These are phyloP conservation scores for Lycium barbarum DNA, from an alignment of 257 asterid species.

Conservation along the genomic window DNA sequence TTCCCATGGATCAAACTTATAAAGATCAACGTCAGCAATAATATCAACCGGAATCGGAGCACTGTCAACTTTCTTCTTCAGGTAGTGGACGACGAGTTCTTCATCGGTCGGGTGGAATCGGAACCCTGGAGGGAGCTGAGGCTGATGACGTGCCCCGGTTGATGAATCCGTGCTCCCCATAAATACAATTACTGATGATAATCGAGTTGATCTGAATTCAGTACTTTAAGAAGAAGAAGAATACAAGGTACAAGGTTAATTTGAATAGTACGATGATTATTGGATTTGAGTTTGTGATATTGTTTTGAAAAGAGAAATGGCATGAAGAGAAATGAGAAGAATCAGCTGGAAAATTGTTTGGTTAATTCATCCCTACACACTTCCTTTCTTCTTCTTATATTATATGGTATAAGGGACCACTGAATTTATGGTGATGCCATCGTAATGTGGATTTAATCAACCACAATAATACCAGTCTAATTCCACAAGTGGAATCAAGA, in stretches of 20 bases:
- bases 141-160: constrained; percentile 47
- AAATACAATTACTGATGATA: background rate
- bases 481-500: too few species aligned
- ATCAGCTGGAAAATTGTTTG: constrained; percentile 36
- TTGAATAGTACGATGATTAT: background rate
- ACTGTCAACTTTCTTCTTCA: constrained; percentile 57
- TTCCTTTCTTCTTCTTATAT: constrained; percentile 22
- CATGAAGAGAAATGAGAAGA: constrained; percentile 28
- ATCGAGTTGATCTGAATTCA: background rate
- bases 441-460: background rate
- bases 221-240: background rate
- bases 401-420: constrained; percentile 45
- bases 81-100: constrained; percentile 69
- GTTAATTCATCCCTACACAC: constrained; percentile 35
- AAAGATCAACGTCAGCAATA: constrained; percentile 69
- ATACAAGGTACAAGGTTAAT: background rate
- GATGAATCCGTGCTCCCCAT: constrained; percentile 71
- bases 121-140: constrained; percentile 71
- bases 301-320: background rate
- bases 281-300: background rate
- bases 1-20: constrained; percentile 71
- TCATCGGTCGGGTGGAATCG: constrained; percentile 77
- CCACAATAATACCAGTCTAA: too few species aligned
- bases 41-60: constrained; percentile 61
- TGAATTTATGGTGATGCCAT: constrained; percentile 28